Conservation (phyloP, 345 rosid species). For the Diplotaxis tenuifolia region DNA sequence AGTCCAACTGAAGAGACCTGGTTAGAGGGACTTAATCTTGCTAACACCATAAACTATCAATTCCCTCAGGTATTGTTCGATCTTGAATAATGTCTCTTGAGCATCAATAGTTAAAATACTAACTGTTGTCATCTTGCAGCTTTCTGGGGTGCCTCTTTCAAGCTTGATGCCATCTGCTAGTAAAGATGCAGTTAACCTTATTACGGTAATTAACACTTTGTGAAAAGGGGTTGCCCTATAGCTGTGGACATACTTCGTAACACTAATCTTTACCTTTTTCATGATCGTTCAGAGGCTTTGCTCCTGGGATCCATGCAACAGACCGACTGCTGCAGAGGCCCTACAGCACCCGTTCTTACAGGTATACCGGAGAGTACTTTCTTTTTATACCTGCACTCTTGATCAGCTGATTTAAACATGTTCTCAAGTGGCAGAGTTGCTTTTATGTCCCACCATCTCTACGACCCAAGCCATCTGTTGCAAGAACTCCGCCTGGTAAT, state of each 20-base stretch:
- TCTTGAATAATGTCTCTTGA: neutral
- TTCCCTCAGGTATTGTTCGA: slow-evolving; percentile 59
- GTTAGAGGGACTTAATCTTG: slow-evolving; percentile 87
- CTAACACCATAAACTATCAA: slow-evolving; percentile 69
- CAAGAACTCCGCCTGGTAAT: slow-evolving; percentile 68
- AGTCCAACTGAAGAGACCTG: slow-evolving; percentile 74
- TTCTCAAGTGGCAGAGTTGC: slow-evolving; percentile 67
- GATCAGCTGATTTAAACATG: slow-evolving; percentile 4
- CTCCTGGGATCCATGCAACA: slow-evolving; percentile 90
- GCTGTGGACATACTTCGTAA: neutral
- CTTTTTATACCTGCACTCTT: neutral
- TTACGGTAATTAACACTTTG: slow-evolving; percentile 40
- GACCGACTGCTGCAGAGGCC: slow-evolving; percentile 88
- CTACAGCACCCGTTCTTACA: slow-evolving; percentile 92
- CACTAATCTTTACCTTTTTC: neutral
- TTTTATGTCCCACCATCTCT: slow-evolving; percentile 88
- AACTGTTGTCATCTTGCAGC: slow-evolving; percentile 43
- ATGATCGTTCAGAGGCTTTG: slow-evolving; percentile 66
- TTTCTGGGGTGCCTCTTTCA: slow-evolving; percentile 59
- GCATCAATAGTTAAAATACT: neutral
- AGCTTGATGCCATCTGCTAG: slow-evolving; percentile 66
- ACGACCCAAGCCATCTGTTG: slow-evolving; percentile 53
- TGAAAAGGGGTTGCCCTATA: neutral
- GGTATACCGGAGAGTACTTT: slow-evolving; percentile 42
- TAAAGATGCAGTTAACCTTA: slow-evolving; percentile 68